Evolutionary conservation across 352 stramenopile species (phyloP).

Genomic region (Salisapilia sapeloensis): DNA sequence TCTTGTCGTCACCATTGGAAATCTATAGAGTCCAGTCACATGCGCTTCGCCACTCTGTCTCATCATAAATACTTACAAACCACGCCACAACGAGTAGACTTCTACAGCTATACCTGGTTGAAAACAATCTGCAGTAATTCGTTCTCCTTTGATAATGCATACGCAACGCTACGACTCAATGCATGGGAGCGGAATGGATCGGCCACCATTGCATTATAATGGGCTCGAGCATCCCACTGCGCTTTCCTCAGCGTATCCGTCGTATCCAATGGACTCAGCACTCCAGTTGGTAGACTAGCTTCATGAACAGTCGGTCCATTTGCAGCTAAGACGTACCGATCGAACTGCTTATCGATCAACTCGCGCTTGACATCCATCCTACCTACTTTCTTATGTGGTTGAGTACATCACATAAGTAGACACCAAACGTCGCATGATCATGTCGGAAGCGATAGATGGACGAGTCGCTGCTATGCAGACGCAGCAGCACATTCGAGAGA

Average conservation of each 20-base stretch:
- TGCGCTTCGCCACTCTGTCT: constrained; percentile 7
- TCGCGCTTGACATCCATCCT: constrained; percentile 43
- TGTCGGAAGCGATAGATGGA: constrained; percentile 8
- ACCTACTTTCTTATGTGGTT: constrained; percentile 3
- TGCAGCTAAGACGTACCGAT: constrained; percentile 44
- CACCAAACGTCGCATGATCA: no score
- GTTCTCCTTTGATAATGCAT: constrained; percentile 44
- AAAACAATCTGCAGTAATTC: constrained; percentile 40
- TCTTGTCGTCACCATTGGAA: constrained; percentile 15
- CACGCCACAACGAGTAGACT: not conserved
- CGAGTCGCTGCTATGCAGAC: constrained; percentile 27
- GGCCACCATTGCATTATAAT: constrained; percentile 34
- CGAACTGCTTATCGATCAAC: constrained; percentile 63
- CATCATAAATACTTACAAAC: constrained; percentile 1
- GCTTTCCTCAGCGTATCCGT: constrained; percentile 35
- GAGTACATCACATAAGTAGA: no score
- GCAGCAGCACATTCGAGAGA: constrained; percentile 71
- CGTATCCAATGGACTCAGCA: constrained; percentile 24
- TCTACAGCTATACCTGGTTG: constrained; percentile 7
- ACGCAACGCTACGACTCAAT: constrained; percentile 16
- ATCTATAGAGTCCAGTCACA: constrained; percentile 14
- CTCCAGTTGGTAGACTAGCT: constrained; percentile 8
- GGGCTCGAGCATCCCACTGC: constrained; percentile 53
- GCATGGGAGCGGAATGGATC: constrained; percentile 36
- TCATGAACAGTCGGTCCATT: constrained; percentile 13